Conservation (phyloP, 176 grass and related monocot genomes). For the Poa annua region DNA sequence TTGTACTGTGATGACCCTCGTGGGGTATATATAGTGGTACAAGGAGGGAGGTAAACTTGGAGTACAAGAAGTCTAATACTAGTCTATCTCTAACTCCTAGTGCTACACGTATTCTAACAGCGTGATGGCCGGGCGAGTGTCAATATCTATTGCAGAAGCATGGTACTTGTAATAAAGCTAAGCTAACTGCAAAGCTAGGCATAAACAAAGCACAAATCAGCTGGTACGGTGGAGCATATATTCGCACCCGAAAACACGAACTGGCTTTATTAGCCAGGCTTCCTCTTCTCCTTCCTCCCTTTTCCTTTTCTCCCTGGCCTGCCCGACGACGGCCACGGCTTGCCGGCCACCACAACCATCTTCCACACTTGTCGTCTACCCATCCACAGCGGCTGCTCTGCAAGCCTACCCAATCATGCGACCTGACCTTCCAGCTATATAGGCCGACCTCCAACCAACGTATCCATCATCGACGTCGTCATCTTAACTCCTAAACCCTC, state of each 20-base stretch:
- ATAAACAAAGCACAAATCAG: slow-evolving; percentile 32
- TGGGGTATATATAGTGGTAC: too few species aligned
- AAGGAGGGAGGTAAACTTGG: too few species aligned
- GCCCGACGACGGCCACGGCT: slow-evolving; percentile 8
- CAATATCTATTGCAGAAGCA: slow-evolving; percentile 1
- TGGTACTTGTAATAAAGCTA: neutral
- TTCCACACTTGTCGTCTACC: neutral
- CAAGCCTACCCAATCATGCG: neutral
- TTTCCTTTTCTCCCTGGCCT: slow-evolving; percentile 3
- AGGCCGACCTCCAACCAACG: neutral
- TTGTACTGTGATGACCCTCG: too few species aligned
- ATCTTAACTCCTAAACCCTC: slow-evolving; percentile 24
- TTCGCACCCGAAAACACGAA: slow-evolving; percentile 1
- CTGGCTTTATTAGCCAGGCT: slow-evolving; percentile 45
- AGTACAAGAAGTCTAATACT: too few species aligned
- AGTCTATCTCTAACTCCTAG: too few species aligned
- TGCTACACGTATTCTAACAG: too few species aligned
- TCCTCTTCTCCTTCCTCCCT: neutral
- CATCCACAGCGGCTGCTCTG: slow-evolving; percentile 2
- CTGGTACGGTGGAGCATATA: neutral
- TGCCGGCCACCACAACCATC: slow-evolving; percentile 3
- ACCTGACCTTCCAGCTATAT: slow-evolving; percentile 28
- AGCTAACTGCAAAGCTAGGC: slow-evolving; percentile 16
- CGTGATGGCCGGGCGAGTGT: neutral
- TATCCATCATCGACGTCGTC: neutral